phyloP scores from a whole-genome alignment of 2,329 filamentous ascomycete species.

The Neonectria neomacrospora region DNA sequence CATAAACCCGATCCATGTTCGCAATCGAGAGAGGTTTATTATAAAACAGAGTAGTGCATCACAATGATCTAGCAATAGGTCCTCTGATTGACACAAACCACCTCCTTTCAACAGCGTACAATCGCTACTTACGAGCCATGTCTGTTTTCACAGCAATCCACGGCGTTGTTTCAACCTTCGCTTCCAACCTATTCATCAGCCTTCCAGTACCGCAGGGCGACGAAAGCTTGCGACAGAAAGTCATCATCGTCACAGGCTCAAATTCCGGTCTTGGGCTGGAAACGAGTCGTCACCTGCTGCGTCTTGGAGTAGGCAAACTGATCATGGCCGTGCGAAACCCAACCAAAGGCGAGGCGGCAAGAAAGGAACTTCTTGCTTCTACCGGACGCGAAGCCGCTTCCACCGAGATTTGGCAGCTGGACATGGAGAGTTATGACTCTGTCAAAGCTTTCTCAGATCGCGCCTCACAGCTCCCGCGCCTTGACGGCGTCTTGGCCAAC shows the following conservation, averaged over 20 bases:
- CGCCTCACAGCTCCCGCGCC: slow-evolving; percentile 45
- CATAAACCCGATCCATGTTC: no score
- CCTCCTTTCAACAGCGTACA: no score
- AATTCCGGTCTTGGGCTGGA: slow-evolving; percentile 56
- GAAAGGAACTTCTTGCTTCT: slow-evolving; percentile 44
- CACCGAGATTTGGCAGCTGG: slow-evolving; percentile 60
- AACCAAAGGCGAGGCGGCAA: slow-evolving; percentile 55
- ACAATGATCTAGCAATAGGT: no score
- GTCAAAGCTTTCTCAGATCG: slow-evolving; percentile 53
- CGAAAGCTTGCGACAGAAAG: slow-evolving; percentile 40
- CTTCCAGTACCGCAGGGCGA: slow-evolving; percentile 39
- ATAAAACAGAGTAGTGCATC: no score
- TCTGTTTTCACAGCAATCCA: no score
- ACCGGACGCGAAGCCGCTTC: slow-evolving; percentile 4
- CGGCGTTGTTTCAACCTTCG: no score
- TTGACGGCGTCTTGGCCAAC: slow-evolving; percentile 59
- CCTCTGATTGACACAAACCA: no score
- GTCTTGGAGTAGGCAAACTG: slow-evolving; percentile 46
- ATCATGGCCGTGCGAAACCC: slow-evolving; percentile 53
- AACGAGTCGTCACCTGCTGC: slow-evolving; percentile 49
- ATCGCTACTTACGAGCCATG: no score
- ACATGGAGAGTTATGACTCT: slow-evolving; percentile 59
- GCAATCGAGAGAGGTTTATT: no score
- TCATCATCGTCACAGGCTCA: slow-evolving; percentile 54
- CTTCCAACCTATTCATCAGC: slow-evolving; percentile 36